A percentile compares a stretch with the other conserved stretches of the same genome.
Conservation (phyloP, 768 basidiomycete species). For the Collybiopsis confluens region DNA sequence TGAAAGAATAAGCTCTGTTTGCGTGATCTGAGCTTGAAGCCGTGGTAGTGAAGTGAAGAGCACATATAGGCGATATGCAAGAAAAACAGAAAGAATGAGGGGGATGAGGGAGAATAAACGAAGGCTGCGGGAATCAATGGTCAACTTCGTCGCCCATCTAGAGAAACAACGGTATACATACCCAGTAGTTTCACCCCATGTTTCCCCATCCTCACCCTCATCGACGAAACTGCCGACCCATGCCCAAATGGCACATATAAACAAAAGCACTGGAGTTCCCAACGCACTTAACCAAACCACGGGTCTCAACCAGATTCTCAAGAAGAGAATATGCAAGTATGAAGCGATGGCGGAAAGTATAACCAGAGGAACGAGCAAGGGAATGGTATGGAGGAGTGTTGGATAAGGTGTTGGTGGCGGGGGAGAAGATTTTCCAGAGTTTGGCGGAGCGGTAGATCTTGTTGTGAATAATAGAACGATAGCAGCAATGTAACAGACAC, state of each 20-base stretch:
- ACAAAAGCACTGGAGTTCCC: constrained; percentile 69
- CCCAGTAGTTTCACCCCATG: constrained; percentile 72
- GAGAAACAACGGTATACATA: constrained; percentile 30
- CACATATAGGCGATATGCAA: constrained; percentile 55
- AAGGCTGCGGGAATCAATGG: constrained; percentile 37
- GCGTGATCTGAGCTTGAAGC: background rate
- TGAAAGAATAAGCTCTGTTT: constrained; percentile 25
- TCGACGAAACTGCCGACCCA: constrained; percentile 68
- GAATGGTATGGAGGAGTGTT: constrained; percentile 73
- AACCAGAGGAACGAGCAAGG: constrained; percentile 69
- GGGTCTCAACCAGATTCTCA: constrained; percentile 69
- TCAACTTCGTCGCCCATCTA: constrained; percentile 12
- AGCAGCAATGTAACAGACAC: constrained; percentile 58
- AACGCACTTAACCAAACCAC: constrained; percentile 76
- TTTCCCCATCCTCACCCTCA: constrained; percentile 18
- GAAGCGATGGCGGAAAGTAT: constrained; percentile 66
- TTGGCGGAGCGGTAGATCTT: constrained; percentile 31
- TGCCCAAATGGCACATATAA: constrained; percentile 75
- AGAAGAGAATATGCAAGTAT: constrained; percentile 69
- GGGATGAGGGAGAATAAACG: constrained; percentile 78
- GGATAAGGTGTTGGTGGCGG: constrained; percentile 35
- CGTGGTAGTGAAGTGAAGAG: background rate
- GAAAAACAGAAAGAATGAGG: constrained; percentile 59
- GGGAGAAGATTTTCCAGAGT: constrained; percentile 31
- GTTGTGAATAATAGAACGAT: constrained; percentile 63